Evolutionary conservation across 306 rosid genomes (phyloP).

Genomic region (Herpetospermum pedunculosum): DNA sequence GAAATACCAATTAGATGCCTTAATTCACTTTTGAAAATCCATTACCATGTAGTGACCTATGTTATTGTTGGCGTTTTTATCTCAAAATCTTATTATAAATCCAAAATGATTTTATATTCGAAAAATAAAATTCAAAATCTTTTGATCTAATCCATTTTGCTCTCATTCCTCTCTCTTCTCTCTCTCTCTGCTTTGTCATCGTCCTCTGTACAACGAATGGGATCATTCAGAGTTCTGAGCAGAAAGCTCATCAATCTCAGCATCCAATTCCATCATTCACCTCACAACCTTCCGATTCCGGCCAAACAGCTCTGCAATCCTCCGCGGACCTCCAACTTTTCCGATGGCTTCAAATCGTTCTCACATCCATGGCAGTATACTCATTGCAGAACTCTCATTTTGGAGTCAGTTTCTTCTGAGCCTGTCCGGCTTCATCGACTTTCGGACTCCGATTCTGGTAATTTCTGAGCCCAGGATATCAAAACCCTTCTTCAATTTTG

Average conservation of each 20-base stretch:
- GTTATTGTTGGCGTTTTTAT: too few species aligned
- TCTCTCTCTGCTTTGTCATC: not conserved
- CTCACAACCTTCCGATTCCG: not conserved
- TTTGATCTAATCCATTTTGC: not conserved
- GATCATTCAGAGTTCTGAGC: slow-evolving; percentile 24
- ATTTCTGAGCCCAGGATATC: not conserved
- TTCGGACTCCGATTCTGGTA: slow-evolving; percentile 57
- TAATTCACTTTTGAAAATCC: too few species aligned
- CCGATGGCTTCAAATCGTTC: slow-evolving; percentile 5
- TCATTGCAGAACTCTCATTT: slow-evolving; percentile 43
- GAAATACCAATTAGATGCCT: too few species aligned
- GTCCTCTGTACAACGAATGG: slow-evolving; percentile 15
- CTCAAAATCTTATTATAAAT: not conserved
- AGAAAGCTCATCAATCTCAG: slow-evolving; percentile 17
- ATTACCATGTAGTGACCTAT: too few species aligned
- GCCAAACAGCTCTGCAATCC: not conserved
- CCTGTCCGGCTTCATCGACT: slow-evolving; percentile 50
- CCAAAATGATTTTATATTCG: not conserved
- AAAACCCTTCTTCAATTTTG: not conserved
- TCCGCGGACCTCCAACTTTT: slow-evolving; percentile 6
- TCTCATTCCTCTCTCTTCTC: not conserved
- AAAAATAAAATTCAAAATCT: not conserved
- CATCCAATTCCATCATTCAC: slow-evolving; percentile 10
- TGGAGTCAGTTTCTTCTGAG: slow-evolving; percentile 37
- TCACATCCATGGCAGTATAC: slow-evolving; percentile 27